Percentiles rank a stretch among this genome's conserved stretches.
Evolutionary conservation across 192 early-diverging fungal genomes (phyloP).

Genomic region (Coemansia sp.): DNA sequence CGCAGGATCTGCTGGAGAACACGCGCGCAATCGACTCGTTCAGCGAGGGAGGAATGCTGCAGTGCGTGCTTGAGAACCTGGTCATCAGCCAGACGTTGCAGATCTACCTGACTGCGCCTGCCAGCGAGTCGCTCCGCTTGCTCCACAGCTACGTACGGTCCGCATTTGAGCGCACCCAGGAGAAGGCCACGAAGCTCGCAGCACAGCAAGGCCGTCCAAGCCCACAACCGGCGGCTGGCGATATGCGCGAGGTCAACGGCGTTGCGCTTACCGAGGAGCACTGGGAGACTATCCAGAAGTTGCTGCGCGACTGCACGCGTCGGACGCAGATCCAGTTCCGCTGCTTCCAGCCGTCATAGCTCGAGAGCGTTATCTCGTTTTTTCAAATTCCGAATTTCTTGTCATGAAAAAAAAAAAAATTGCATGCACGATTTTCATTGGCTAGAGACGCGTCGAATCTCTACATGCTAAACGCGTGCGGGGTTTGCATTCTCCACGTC

Average conservation of each 20-base stretch:
- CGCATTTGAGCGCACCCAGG: slow-evolving; percentile 58
- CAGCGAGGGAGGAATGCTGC: slow-evolving; percentile 90
- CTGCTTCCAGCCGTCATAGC: slow-evolving; percentile 58
- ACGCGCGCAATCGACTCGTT: slow-evolving; percentile 84
- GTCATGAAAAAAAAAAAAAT: background rate
- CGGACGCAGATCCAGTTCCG: slow-evolving; percentile 68
- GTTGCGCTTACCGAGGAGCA: slow-evolving; percentile 36
- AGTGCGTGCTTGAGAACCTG: slow-evolving; percentile 92
- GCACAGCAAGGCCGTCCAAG: slow-evolving; percentile 34
- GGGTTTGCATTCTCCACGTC: too few species aligned
- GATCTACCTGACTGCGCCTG: slow-evolving; percentile 70
- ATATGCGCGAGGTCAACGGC: slow-evolving; percentile 31
- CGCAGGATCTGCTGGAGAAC: slow-evolving; percentile 76
- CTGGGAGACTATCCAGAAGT: slow-evolving; percentile 54
- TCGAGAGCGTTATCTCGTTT: background rate
- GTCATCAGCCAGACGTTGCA: slow-evolving; percentile 85
- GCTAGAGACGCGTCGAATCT: background rate
- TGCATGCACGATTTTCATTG: background rate
- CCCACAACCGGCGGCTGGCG: slow-evolving; percentile 23
- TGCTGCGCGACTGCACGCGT: slow-evolving; percentile 62
- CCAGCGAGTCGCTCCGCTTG: slow-evolving; percentile 69
- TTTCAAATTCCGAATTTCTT: too few species aligned
- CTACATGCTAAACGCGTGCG: too few species aligned
- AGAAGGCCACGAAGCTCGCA: slow-evolving; percentile 38
- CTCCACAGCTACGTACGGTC: slow-evolving; percentile 78